These are phyloP conservation scores for Lodderomyces theae DNA, from an alignment of 1,139 yeast genomes.

Conservation along the genomic window DNA sequence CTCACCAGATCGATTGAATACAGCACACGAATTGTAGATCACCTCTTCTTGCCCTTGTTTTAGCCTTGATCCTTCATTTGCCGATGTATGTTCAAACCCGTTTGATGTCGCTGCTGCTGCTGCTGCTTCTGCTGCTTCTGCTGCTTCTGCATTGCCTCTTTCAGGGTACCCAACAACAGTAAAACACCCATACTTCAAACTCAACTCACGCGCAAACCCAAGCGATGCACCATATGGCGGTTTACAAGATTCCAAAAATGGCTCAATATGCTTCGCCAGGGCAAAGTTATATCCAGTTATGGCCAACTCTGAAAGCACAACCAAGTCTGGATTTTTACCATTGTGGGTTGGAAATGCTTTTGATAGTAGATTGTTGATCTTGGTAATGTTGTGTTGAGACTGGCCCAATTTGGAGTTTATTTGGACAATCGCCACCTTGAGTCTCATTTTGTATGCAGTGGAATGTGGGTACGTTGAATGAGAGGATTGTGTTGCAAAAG, in stretches of 20 bases:
- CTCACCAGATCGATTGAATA: slow-evolving; percentile 58
- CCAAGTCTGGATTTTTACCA: slow-evolving; percentile 38
- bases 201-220: slow-evolving; percentile 55
- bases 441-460: slow-evolving; percentile 17
- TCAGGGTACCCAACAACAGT: slow-evolving; percentile 88
- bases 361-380: slow-evolving; percentile 43
- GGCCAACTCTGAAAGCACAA: slow-evolving; percentile 82
- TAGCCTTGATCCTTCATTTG: too few species aligned
- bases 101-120: too few species aligned
- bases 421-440: slow-evolving; percentile 65
- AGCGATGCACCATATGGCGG: slow-evolving; percentile 40
- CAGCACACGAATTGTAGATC: slow-evolving; percentile 71
- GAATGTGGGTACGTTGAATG: too few species aligned
- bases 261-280: slow-evolving; percentile 50
- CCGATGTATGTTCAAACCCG: too few species aligned
- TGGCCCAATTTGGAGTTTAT: slow-evolving; percentile 65
- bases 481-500: too few species aligned
- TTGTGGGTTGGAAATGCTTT: too few species aligned
- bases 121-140: too few species aligned
- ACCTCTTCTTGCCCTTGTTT: neutral
- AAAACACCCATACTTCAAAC: slow-evolving; percentile 54
- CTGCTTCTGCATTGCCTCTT: too few species aligned
- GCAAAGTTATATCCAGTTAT: slow-evolving; percentile 80
- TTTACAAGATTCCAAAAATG: slow-evolving; percentile 51
- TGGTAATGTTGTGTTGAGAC: slow-evolving; percentile 50